Evolutionary conservation across 2,329 filamentous ascomycete genomes (phyloP).

Genomic region (Huntiella savannae): DNA sequence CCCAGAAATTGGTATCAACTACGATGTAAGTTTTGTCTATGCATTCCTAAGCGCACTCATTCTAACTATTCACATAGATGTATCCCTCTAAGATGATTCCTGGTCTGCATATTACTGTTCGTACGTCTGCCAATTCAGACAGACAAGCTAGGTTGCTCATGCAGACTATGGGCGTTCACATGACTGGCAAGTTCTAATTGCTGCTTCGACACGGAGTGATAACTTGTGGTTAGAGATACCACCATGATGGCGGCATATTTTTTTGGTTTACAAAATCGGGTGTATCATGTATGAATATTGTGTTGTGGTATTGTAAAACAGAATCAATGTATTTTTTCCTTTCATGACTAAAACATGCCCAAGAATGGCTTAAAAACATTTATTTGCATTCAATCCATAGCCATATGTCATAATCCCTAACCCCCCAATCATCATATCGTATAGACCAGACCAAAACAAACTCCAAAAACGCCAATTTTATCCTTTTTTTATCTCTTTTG

Average conservation of each 20-base stretch:
- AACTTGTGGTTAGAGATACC: background rate
- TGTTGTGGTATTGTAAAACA: constrained; percentile 3
- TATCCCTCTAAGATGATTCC: constrained; percentile 57
- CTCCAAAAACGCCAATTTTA: background rate
- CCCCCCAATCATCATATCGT: background rate
- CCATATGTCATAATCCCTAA: background rate
- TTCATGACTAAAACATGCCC: background rate
- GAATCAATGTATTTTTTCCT: constrained; percentile 2
- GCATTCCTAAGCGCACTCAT: background rate
- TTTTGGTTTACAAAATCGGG: background rate
- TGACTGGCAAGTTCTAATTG: constrained; percentile 11
- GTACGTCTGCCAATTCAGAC: constrained; percentile 71
- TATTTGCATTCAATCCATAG: background rate
- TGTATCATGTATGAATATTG: constrained; percentile 2
- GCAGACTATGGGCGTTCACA: constrained; percentile 44
- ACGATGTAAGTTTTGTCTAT: constrained; percentile 47
- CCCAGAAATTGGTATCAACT: constrained; percentile 88
- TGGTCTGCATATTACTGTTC: constrained; percentile 63
- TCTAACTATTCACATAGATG: constrained; percentile 23
- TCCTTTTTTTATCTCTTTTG: background rate
- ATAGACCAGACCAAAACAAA: background rate
- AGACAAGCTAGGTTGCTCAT: constrained; percentile 60
- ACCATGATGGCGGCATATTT: background rate
- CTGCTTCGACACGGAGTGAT: background rate
- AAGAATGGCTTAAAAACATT: background rate